Percentiles rank a stretch among this genome's conserved stretches.
These are phyloP conservation scores for Dactylellina parvicollis DNA, from an alignment of 2,329 filamentous ascomycete species.

Conservation along the genomic window DNA sequence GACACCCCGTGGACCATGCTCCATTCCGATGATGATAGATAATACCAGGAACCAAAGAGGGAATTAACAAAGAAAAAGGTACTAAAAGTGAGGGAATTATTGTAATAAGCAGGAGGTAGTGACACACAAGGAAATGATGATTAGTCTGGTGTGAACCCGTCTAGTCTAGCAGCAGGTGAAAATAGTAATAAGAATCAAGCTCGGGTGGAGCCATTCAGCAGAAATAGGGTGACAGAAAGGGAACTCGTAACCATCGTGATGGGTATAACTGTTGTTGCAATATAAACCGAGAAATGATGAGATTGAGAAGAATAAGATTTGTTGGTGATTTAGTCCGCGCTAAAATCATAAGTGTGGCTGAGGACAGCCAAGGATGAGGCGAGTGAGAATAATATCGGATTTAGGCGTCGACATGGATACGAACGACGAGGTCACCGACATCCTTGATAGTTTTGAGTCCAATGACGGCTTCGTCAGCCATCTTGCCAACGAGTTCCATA, in stretches of 20 bases:
- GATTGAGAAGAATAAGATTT: slow-evolving; percentile 17
- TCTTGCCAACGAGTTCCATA: slow-evolving; percentile 50
- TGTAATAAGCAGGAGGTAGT: slow-evolving; percentile 10
- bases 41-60: slow-evolving; percentile 14
- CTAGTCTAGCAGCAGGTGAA: slow-evolving; percentile 48
- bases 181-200: slow-evolving; percentile 24
- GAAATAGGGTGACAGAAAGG: slow-evolving; percentile 41
- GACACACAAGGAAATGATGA: slow-evolving; percentile 26
- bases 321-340: slow-evolving; percentile 10
- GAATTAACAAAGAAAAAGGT: slow-evolving; percentile 18
- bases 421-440: slow-evolving; percentile 50
- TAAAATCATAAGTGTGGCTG: slow-evolving; percentile 25
- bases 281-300: slow-evolving; percentile 21
- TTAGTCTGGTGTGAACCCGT: slow-evolving; percentile 47
- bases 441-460: slow-evolving; percentile 51
- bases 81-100: slow-evolving; percentile 9
- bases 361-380: slow-evolving; percentile 13
- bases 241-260: slow-evolving; percentile 52
- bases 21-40: slow-evolving; percentile 36
- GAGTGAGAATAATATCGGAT: slow-evolving; percentile 1
- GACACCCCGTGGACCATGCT: slow-evolving; percentile 48
- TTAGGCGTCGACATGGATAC: slow-evolving; percentile 49
- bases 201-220: slow-evolving; percentile 4
- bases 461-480: slow-evolving; percentile 54
- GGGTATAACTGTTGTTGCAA: slow-evolving; percentile 39